Evolutionary conservation across 306 rosid species (phyloP).

Genomic region (Acmispon strigosus): DNA sequence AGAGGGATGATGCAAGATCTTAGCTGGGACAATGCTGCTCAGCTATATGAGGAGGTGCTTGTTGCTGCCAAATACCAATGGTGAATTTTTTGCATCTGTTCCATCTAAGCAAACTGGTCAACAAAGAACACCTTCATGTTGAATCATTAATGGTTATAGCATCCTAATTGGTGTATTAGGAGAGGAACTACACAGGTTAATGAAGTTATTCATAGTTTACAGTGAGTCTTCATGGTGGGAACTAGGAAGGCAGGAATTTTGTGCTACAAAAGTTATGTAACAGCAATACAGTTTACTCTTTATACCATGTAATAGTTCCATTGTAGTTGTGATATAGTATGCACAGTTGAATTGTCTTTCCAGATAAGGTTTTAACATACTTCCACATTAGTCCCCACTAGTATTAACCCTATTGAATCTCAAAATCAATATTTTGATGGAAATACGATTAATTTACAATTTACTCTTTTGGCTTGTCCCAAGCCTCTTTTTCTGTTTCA

Average conservation of each 20-base stretch:
- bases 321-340: too few relatives aligned
- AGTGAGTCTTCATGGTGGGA: neutral
- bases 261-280: neutral
- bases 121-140: neutral
- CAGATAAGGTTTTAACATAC: too few relatives aligned
- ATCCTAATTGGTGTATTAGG: neutral
- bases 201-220: neutral
- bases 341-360: too few relatives aligned
- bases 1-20: constrained; percentile 74
- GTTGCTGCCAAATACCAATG: constrained; percentile 76
- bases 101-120: neutral
- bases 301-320: too few relatives aligned
- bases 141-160: neutral
- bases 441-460: too few relatives aligned
- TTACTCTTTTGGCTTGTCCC: too few relatives aligned
- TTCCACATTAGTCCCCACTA: too few relatives aligned
- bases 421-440: too few relatives aligned
- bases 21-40: constrained; percentile 80
- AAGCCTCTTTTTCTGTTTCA: too few relatives aligned
- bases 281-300: neutral
- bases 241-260: neutral
- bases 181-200: neutral
- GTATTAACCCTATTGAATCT: too few relatives aligned
- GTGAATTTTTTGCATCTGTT: constrained; percentile 5
- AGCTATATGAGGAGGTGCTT: constrained; percentile 68